phyloP scores from a whole-genome alignment of 2,329 filamentous ascomycete species.

The Rugonectria rugulosa region DNA sequence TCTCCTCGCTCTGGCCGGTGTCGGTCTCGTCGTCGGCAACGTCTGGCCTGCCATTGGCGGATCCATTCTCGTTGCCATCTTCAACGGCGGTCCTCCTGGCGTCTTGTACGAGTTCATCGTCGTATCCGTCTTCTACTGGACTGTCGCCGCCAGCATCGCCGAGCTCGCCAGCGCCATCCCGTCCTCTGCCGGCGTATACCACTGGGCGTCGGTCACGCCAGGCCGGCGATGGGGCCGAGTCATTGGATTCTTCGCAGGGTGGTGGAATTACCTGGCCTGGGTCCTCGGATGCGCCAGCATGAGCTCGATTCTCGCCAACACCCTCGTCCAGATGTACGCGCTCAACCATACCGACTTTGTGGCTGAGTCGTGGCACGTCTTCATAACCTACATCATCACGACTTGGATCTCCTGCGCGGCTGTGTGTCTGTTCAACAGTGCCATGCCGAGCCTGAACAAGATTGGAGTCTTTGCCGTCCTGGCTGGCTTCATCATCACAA shows the following conservation, averaged over 20 bases:
- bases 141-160: conserved; percentile 65
- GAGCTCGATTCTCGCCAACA: conserved; percentile 51
- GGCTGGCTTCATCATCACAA: conserved; percentile 61
- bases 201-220: conserved; percentile 67
- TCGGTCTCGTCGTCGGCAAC: conserved; percentile 52
- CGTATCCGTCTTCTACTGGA: conserved; percentile 61
- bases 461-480: conserved; percentile 59
- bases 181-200: conserved; percentile 67
- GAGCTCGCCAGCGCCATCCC: conserved; percentile 69
- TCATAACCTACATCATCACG: conserved; percentile 50
- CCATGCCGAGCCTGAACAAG: conserved; percentile 60
- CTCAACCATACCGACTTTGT: conserved; percentile 49
- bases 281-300: conserved; percentile 49
- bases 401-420: conserved; percentile 49
- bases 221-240: conserved; percentile 58
- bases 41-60: conserved; percentile 55
- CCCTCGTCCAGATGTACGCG: conserved; percentile 53
- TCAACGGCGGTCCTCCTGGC: conserved; percentile 68
- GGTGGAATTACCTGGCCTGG: conserved; percentile 56
- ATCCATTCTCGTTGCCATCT: conserved; percentile 58
- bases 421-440: conserved; percentile 63
- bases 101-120: conserved; percentile 67
- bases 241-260: conserved; percentile 55
- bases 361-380: conserved; percentile 52
- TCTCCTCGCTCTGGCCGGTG: conserved; percentile 50